These are phyloP conservation scores for Hortaea sp. DNA, from an alignment of 2,329 filamentous ascomycete genomes.

Conservation along the genomic window DNA sequence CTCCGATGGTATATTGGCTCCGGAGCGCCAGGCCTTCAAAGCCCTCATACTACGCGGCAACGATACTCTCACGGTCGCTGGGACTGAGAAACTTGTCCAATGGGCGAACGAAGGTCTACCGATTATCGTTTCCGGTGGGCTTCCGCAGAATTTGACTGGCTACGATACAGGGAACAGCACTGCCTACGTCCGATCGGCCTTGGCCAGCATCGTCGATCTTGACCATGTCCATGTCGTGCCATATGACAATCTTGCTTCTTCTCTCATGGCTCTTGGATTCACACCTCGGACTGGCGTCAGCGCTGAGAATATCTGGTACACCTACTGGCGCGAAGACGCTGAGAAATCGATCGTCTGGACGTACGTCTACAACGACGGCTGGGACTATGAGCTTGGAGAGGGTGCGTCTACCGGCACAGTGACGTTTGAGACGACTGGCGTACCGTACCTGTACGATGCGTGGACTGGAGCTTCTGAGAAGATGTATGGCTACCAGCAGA, in stretches of 20 bases:
- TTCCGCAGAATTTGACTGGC: conserved; percentile 13
- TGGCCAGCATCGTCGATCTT: conserved; percentile 13
- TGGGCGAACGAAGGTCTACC: conserved; percentile 32
- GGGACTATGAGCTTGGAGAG: conserved; percentile 8
- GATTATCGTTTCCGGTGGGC: conserved; percentile 32
- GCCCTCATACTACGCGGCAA: conserved; percentile 33
- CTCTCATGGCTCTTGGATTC: conserved; percentile 24
- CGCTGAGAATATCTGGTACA: conserved; percentile 25
- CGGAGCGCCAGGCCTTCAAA: conserved; percentile 31
- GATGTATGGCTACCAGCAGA: conserved; percentile 24
- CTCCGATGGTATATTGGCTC: conserved; percentile 27
- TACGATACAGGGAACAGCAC: conserved; percentile 3
- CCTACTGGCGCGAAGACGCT: conserved; percentile 26
- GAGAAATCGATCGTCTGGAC: conserved; percentile 24
- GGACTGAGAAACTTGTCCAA: conserved; percentile 24
- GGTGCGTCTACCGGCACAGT: conserved; percentile 16
- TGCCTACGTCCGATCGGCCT: conserved; percentile 13
- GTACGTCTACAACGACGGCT: conserved; percentile 33
- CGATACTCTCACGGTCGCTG: conserved; percentile 28
- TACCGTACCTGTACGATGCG: conserved; percentile 31
- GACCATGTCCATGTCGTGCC: conserved; percentile 29
- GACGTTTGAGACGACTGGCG: conserved; percentile 21
- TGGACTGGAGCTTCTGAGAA: conserved; percentile 32
- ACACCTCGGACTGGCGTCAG: conserved; percentile 22
- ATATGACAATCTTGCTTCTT: conserved; percentile 22